Percentiles rank a stretch among this genome's conserved stretches.
phyloP scores from a whole-genome alignment of 2,329 filamentous ascomycete species.

The Penicillium sp. region DNA sequence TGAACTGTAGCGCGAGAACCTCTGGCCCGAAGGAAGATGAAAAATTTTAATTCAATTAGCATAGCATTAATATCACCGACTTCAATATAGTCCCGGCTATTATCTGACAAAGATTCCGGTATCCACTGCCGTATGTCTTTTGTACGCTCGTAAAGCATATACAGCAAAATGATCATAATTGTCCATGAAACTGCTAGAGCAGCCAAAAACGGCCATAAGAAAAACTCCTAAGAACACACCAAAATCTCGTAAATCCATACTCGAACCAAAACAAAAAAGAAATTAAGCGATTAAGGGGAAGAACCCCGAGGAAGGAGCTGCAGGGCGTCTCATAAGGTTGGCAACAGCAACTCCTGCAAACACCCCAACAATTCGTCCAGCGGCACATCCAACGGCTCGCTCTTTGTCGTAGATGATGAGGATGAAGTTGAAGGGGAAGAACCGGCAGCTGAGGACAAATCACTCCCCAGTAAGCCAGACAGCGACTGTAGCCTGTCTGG shows the following conservation, averaged over 20 bases:
- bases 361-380: not conserved
- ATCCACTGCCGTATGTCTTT: too few species aligned
- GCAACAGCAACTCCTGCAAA: not conserved
- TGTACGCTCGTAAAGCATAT: not conserved
- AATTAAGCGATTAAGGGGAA: not conserved
- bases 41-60: too few species aligned
- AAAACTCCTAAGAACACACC: not conserved
- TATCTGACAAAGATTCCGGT: too few species aligned
- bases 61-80: too few species aligned
- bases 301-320: not conserved
- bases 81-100: too few species aligned
- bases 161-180: not conserved
- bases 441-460: not conserved
- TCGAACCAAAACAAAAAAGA: not conserved
- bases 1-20: too few species aligned
- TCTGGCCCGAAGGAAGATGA: too few species aligned
- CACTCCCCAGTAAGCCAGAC: not conserved
- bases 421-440: not conserved
- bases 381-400: not conserved
- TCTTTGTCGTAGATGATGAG: not conserved
- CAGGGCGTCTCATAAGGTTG: not conserved
- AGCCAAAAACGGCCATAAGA: not conserved
- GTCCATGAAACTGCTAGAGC: not conserved
- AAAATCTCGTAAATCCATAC: not conserved
- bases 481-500: not conserved